A percentile compares a stretch with the other conserved stretches of the same genome.
phyloP scores from a whole-genome alignment of 2,329 filamentous ascomycete genomes.

The Setomelanomma holmii region DNA sequence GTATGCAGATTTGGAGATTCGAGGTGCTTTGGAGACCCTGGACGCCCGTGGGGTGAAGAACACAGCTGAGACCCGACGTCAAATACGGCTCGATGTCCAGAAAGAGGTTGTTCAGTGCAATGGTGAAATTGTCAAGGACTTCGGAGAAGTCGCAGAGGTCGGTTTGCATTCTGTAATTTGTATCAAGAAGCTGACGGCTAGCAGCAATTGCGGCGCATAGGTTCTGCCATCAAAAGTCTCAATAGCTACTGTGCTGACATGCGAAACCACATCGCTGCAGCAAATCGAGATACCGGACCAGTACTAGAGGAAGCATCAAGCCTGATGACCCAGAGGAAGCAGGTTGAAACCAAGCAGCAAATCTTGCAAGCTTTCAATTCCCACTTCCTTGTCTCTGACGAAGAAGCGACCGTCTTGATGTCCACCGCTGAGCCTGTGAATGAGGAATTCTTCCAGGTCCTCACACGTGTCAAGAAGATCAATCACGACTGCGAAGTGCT shows the following conservation, averaged over 20 bases:
- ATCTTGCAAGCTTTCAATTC: conserved; percentile 78
- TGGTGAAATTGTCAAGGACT: conserved; percentile 85
- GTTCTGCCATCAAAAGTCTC: conserved; percentile 75
- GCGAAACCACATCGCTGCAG: conserved; percentile 76
- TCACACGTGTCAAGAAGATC: conserved; percentile 84
- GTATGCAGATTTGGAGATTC: conserved; percentile 90
- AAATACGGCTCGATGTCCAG: conserved; percentile 82
- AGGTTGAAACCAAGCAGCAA: conserved; percentile 80
- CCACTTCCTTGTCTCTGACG: conserved; percentile 85
- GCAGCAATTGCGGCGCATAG: conserved; percentile 87
- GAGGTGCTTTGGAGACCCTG: conserved; percentile 79
- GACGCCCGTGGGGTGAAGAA: conserved; percentile 76
- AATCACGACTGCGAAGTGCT: conserved; percentile 87
- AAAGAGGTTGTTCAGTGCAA: conserved; percentile 94
- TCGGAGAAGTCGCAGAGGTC: conserved; percentile 87
- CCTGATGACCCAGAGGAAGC: conserved; percentile 74
- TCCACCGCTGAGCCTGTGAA: conserved; percentile 82
- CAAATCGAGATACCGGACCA: conserved; percentile 75
- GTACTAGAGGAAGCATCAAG: conserved; percentile 78
- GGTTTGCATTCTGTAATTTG: conserved; percentile 11
- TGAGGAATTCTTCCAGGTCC: conserved; percentile 79
- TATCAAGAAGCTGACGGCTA: conserved; percentile 29
- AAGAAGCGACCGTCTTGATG: conserved; percentile 78
- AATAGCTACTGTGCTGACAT: conserved; percentile 83
- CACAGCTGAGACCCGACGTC: conserved; percentile 77